A percentile compares a stretch with the other conserved stretches of the same genome.
These are phyloP conservation scores for Fusarium sp. DNA, from an alignment of 2,329 filamentous ascomycete genomes.

Conservation along the genomic window DNA sequence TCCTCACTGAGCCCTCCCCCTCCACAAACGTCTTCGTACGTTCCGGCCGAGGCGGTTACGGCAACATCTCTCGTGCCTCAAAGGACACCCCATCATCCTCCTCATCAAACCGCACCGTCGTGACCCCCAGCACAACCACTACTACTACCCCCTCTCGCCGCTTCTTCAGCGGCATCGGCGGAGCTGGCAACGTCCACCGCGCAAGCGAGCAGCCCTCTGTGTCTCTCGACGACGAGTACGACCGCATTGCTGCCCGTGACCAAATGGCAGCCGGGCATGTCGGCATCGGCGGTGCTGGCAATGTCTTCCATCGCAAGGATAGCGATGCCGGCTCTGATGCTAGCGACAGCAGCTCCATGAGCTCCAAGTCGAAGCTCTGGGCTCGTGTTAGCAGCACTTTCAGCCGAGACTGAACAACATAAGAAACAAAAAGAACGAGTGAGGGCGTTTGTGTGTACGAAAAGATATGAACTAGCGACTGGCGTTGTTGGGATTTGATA, in stretches of 20 bases:
- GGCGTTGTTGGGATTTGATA: conserved; percentile 37
- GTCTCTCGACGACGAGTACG: conserved; percentile 58
- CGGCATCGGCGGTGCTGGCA: conserved; percentile 73
- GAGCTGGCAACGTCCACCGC: conserved; percentile 69
- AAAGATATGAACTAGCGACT: conserved; percentile 30
- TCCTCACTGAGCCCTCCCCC: conserved; percentile 47
- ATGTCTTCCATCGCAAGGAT: conserved; percentile 65
- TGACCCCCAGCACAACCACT: conserved; percentile 49
- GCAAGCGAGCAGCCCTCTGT: conserved; percentile 57
- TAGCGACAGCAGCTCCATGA: conserved; percentile 52
- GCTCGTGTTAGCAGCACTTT: conserved; percentile 47
- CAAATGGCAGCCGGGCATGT: conserved; percentile 64
- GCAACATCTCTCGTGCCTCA: conserved; percentile 63
- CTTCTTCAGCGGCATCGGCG: conserved; percentile 74
- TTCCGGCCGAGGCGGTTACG: conserved; percentile 65
- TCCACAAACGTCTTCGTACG: conserved; percentile 52
- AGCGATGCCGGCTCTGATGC: conserved; percentile 48
- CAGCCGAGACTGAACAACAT: conserved; percentile 39
- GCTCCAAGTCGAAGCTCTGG: conserved; percentile 48
- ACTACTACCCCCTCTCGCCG: conserved; percentile 51
- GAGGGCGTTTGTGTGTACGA: neutral
- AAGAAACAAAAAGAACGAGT: neutral
- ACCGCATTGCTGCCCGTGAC: conserved; percentile 55
- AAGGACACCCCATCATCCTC: conserved; percentile 51
- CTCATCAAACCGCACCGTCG: conserved; percentile 57